Base-by-base conservation (phyloP, 495 filamentous ascomycete genomes). In the Lepidopterella palustris region DNA sequence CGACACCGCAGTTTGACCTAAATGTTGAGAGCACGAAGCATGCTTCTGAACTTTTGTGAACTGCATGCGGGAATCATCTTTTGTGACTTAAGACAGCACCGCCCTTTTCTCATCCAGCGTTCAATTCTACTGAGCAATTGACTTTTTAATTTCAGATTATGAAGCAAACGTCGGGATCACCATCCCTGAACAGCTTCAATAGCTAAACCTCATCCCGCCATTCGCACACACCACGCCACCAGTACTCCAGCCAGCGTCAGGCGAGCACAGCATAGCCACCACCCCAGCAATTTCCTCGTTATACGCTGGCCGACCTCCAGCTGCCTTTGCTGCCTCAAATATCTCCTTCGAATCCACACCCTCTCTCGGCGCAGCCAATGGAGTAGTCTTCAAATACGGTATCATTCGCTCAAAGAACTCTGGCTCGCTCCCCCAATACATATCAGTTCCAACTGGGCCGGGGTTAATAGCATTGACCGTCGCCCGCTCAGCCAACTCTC, bases 391-490 rank as follows among this genome's bases (percentile, higher is more conserved):
- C 63, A 86, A 83, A 53, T 61, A 72, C 4, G 79, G 76, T 61
- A 79, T 79, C 58, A 84, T 82, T 56, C 77, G 73, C 20, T 71
- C 62, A 73, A 78, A 77, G 65, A 87, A 86, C 18, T 71, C 74
- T 55, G 59, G 13, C n/a, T 77, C 74, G 0, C 80, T 79, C 15
- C 65, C 66, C n/a, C 73, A 72, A 52, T 83, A 86, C 86, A 87
- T 93, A 57, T 92, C 89, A 5, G 88, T 90, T 50, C 84, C 80
- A 0, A 93, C 90, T 0, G 91, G 90, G 0, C 92, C 91, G 0
- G 91, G 92, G 73, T 96, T 97, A 35, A 97, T 78, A 0, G 86
- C 83, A 69, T 96, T 97, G 35, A 95, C 90, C 0, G 91, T 97
- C 0, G 79, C 81, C 6, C 83, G 76, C 70, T 93, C 86, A 2